A percentile compares a stretch with the other conserved stretches of the same genome.
Conservation (phyloP, 768 basidiomycete species). For the Multifurca ochricompacta region DNA sequence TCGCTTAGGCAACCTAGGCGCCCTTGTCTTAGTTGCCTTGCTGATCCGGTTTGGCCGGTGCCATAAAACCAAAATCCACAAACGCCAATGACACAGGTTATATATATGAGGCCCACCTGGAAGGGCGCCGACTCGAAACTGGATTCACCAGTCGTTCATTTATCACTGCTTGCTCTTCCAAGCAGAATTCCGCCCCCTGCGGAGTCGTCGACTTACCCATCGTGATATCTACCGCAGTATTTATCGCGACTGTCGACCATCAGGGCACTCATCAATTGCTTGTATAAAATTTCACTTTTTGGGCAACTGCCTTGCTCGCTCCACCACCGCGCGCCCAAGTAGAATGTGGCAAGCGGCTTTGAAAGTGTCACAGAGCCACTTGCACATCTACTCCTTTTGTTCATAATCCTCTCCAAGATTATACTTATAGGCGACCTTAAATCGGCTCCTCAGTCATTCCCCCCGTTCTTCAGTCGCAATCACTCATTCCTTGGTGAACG, state of each 20-base stretch:
- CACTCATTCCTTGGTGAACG: too few species aligned
- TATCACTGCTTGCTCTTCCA: background rate
- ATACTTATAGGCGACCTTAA: background rate
- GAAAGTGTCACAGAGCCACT: background rate
- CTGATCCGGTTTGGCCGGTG: slow-evolving; percentile 7
- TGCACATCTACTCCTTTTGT: background rate
- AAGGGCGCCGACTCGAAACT: background rate
- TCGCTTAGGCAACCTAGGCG: too few species aligned
- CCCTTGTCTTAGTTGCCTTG: too few species aligned
- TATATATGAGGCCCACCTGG: too few species aligned
- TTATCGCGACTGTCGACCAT: background rate
- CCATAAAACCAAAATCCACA: too few species aligned
- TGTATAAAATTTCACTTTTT: background rate
- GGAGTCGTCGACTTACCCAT: background rate
- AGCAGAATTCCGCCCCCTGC: background rate
- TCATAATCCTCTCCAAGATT: background rate
- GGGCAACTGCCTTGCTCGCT: background rate
- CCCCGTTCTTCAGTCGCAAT: background rate
- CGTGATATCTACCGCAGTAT: background rate
- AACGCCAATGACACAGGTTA: too few species aligned
- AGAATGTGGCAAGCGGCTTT: background rate
- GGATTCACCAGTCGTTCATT: too few species aligned
- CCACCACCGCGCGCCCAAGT: background rate
- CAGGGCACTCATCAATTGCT: background rate
- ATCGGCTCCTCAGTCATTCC: background rate